Base-by-base conservation (phyloP, 306 rosid genomes). In the Notholithocarpus densiflorus region DNA sequence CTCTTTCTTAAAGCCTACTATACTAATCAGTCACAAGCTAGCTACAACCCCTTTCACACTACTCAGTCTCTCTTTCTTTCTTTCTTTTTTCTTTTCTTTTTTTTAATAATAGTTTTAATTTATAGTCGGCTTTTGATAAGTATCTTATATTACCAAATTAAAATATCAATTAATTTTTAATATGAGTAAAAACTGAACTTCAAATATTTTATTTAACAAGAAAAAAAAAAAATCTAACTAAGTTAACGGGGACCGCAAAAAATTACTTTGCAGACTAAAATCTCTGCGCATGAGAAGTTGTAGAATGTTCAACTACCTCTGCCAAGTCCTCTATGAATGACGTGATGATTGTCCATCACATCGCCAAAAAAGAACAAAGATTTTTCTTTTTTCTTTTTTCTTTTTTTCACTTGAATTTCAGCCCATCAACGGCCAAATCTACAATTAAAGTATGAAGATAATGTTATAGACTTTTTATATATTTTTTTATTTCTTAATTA, bases 361-460 rank as follows among this genome's bases (percentile, higher is more conserved):
- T 31, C 64, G 12, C 51, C 20, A 56, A 70, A 68, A 51, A 60
- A 21, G 62, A 52, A 7, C 53, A 75, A 5, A 59, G 23, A 21
- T 7, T 7, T 37, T 37, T 37, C 6, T 34, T 34, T 4, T 26
- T 26, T 26, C n/a, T n/a, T 26, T 26, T 26, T 26, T 27, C 3
- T 29, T 34, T 34, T 7, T 26, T 56, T 56, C 32, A 17, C 78
- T 73, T 51, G 53, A 56, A 3, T 74, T 71, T 80, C 66, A 68
- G 37, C 56, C 72, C 73, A 70, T 71, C 81, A 59, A 57, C 64
- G 7, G 77, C 66, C 48, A 32, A 45, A 53, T 45, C 77, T 26
- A 32, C 84, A 74, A 23, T 11, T 37, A 31, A 78, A 81, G 68
- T 72, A 53, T 32, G 73, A 76, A 72, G 79, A 71, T 71, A 40